Percentiles rank a stretch among this genome's conserved stretches.
Conservation (phyloP, 179 eudicot species). For the Drosera spatulata region DNA sequence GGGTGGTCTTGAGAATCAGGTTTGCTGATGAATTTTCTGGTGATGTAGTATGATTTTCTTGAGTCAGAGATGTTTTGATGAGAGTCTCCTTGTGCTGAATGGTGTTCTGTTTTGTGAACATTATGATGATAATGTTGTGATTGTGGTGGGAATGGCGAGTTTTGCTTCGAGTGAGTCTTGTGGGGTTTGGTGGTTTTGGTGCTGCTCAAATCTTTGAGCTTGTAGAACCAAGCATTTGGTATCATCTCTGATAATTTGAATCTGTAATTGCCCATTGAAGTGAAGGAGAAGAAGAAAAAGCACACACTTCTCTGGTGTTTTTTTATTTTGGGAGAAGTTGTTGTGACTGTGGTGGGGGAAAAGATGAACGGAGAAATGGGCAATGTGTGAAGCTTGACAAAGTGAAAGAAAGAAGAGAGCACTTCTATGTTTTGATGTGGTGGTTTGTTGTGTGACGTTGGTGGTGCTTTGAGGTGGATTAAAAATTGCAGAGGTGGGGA, state of each 20-base stretch:
- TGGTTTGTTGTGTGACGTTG: no score
- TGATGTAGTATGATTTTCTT: conserved; percentile 12
- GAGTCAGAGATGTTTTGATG: conserved; percentile 9
- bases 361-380: not conserved
- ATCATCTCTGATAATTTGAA: conserved; percentile 63
- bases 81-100: not conserved
- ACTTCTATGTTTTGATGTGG: no score
- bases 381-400: not conserved
- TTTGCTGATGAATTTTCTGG: conserved; percentile 5
- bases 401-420: no score
- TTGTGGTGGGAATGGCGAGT: conserved; percentile 13
- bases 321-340: no score
- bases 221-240: conserved; percentile 85
- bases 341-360: no score
- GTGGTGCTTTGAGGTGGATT: no score
- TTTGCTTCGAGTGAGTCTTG: conserved; percentile 6
- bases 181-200: conserved; percentile 10
- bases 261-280: conserved; percentile 51
- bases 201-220: conserved; percentile 45
- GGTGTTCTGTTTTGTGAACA: conserved; percentile 1
- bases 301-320: no score
- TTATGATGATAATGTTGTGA: not conserved
- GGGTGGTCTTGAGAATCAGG: not conserved
- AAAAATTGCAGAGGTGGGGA: no score
- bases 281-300: no score